phyloP scores from a whole-genome alignment of 345 rosid genomes.

The Pistacia atlantica region DNA sequence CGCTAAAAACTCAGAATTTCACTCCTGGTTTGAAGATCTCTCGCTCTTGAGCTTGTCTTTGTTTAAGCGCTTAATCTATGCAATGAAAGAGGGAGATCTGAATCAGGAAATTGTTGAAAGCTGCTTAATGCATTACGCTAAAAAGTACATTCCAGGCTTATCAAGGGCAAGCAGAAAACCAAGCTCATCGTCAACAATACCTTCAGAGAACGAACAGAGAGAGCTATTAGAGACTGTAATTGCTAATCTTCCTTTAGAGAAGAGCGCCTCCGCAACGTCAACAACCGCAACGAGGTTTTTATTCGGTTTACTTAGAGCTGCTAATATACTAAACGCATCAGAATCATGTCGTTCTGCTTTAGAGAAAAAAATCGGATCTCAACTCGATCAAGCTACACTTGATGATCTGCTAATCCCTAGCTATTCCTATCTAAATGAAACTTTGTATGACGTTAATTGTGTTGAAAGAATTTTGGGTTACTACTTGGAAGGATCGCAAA shows the following conservation, averaged over 20 bases:
- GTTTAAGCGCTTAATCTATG: slow-evolving; percentile 59
- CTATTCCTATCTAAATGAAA: slow-evolving; percentile 90
- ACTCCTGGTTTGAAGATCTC: slow-evolving; percentile 77
- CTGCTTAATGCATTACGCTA: slow-evolving; percentile 79
- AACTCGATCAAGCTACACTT: slow-evolving; percentile 79
- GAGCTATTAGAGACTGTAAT: slow-evolving; percentile 71
- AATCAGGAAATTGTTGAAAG: slow-evolving; percentile 69
- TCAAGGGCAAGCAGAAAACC: slow-evolving; percentile 73
- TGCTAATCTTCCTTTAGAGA: slow-evolving; percentile 61
- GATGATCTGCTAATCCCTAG: slow-evolving; percentile 96
- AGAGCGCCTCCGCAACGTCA: slow-evolving; percentile 50
- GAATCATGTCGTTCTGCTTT: slow-evolving; percentile 57
- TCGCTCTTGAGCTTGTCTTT: slow-evolving; percentile 50
- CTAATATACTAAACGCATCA: slow-evolving; percentile 81
- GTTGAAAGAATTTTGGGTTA: slow-evolving; percentile 74
- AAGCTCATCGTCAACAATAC: slow-evolving; percentile 32
- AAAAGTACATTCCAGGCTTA: slow-evolving; percentile 78
- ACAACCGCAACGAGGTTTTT: slow-evolving; percentile 57
- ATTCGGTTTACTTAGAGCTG: slow-evolving; percentile 73
- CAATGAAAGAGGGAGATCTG: slow-evolving; percentile 62
- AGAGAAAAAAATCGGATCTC: slow-evolving; percentile 83
- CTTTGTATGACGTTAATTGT: slow-evolving; percentile 93
- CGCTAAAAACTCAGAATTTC: slow-evolving; percentile 32
- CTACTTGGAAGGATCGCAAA: slow-evolving; percentile 58
- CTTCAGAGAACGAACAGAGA: slow-evolving; percentile 76